A percentile compares a stretch with the other conserved stretches of the same genome.
Evolutionary conservation across 2,329 filamentous ascomycete genomes (phyloP).

Genomic region (Talaromyces funiculosus): DNA sequence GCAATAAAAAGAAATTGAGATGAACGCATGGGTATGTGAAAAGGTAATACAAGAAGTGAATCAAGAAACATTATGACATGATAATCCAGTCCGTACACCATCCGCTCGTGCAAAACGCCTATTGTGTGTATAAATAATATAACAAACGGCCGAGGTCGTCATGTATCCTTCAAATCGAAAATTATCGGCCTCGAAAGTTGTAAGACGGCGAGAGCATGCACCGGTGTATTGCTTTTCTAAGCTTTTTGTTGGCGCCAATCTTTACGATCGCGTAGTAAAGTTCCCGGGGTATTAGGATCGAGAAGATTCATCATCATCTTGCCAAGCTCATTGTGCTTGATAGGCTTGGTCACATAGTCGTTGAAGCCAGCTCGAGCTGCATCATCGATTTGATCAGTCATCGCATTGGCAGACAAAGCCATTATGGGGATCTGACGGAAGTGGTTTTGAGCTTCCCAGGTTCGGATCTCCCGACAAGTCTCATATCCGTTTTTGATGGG

Average conservation of each 20-base stretch:
- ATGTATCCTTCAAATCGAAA: not conserved
- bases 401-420: conserved; percentile 46
- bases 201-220: not conserved
- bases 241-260: conserved; percentile 11
- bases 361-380: conserved; percentile 45
- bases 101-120: conserved; percentile 10
- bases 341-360: conserved; percentile 47
- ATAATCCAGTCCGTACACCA: conserved; percentile 4
- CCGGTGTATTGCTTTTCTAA: not conserved
- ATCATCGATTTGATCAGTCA: conserved; percentile 46
- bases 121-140: conserved; percentile 5
- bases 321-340: conserved; percentile 45
- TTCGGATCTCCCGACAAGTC: conserved; percentile 42
- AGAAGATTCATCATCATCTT: conserved; percentile 47
- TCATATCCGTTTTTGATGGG: conserved; percentile 47
- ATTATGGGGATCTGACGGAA: conserved; percentile 46
- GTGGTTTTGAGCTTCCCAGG: conserved; percentile 42
- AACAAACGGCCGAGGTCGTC: not conserved
- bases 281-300: conserved; percentile 37
- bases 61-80: conserved; percentile 2
- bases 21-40: conserved; percentile 9
- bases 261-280: conserved; percentile 38
- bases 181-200: not conserved
- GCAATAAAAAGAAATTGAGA: not conserved
- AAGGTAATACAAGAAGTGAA: conserved; percentile 8